A percentile compares a stretch with the other conserved stretches of the same genome.
These are phyloP conservation scores for Erythrophleum fordii DNA, from an alignment of 306 rosid genomes.

Conservation along the genomic window DNA sequence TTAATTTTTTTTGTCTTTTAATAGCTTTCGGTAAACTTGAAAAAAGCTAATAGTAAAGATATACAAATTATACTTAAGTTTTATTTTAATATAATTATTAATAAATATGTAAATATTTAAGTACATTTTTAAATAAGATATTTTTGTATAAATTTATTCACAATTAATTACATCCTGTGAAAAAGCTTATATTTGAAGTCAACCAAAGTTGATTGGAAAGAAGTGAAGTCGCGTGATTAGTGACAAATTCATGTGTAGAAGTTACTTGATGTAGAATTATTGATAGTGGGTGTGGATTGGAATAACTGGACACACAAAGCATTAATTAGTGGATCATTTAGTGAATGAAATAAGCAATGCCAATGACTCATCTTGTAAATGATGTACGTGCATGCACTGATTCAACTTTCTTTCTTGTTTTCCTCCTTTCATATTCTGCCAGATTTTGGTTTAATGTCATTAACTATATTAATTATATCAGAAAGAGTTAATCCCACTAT, in stretches of 20 bases:
- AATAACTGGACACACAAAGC: slow-evolving; percentile 27
- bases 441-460: background rate
- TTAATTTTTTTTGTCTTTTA: background rate
- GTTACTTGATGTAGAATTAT: slow-evolving; percentile 13
- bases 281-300: slow-evolving; percentile 30
- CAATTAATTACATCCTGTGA: slow-evolving; percentile 8
- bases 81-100: no score
- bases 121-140: no score
- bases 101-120: no score
- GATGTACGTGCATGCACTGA: slow-evolving; percentile 37
- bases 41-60: no score
- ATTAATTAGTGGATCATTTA: slow-evolving; percentile 37
- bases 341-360: slow-evolving; percentile 37
- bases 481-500: background rate
- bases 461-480: background rate
- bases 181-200: background rate
- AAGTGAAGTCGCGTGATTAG: no score
- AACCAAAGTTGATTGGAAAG: background rate
- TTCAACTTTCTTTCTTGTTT: background rate
- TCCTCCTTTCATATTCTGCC: background rate
- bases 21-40: background rate
- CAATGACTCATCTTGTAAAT: slow-evolving; percentile 40
- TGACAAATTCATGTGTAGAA: background rate
- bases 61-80: no score
- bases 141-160: no score